Conservation (phyloP, 176 grass and related monocot genomes). For the Aegilops longissima region DNA sequence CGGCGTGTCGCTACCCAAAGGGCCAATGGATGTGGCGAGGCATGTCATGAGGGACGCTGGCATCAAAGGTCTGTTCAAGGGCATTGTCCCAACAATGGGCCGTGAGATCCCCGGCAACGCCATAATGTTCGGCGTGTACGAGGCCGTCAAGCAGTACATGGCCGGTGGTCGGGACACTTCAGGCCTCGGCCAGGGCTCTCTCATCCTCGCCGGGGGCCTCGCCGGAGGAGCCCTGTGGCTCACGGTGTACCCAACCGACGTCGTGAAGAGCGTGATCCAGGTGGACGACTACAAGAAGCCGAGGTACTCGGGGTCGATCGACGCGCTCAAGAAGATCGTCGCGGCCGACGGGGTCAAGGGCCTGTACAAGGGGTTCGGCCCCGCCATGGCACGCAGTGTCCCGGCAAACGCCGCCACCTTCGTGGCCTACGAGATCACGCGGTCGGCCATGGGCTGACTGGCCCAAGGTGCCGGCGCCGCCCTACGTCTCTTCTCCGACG, state of each 20-base stretch:
- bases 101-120: slow-evolving; percentile 89
- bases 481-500: slow-evolving; percentile 1
- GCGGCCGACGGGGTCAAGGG: slow-evolving; percentile 76
- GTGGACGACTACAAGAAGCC: slow-evolving; percentile 92
- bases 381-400: slow-evolving; percentile 82
- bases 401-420: slow-evolving; percentile 84
- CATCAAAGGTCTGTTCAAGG: slow-evolving; percentile 68
- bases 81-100: slow-evolving; percentile 69
- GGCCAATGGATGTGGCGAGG: slow-evolving; percentile 82
- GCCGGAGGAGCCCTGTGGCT: slow-evolving; percentile 72
- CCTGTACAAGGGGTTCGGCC: slow-evolving; percentile 88
- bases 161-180: slow-evolving; percentile 73
- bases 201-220: slow-evolving; percentile 69
- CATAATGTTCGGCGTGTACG: slow-evolving; percentile 85
- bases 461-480: background rate
- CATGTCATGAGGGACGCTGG: slow-evolving; percentile 78
- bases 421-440: slow-evolving; percentile 73
- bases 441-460: slow-evolving; percentile 62
- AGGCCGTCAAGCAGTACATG: slow-evolving; percentile 66
- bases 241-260: slow-evolving; percentile 75
- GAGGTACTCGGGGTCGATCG: slow-evolving; percentile 63
- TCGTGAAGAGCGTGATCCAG: slow-evolving; percentile 93
- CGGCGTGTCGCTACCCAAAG: slow-evolving; percentile 46
- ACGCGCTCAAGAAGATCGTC: slow-evolving; percentile 76
- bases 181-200: slow-evolving; percentile 53